Evolutionary conservation across 2,329 filamentous ascomycete species (phyloP), one percentile per base, ranked within the genome.

Genomic region (Clonostachys sp.): DNA sequence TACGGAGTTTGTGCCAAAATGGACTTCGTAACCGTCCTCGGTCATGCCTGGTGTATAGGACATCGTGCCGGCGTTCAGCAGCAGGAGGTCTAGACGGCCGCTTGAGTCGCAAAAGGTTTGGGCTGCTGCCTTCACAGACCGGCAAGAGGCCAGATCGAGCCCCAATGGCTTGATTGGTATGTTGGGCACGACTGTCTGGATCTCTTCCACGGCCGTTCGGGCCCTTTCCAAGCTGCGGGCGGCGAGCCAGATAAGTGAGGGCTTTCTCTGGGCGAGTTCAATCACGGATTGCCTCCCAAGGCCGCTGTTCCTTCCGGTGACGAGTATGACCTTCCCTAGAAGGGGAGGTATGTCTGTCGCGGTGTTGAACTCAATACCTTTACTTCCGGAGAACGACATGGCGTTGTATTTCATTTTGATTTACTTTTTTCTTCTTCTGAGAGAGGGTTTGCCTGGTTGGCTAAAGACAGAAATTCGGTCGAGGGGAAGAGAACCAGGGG

Each of bases 201-300:
- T 49, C 2, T 58, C 52, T 4, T 62, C 44, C 33, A 74, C 65
- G 3, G 76, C 77, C 3, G 56, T 55, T 2, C 76, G 57, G 24
- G 68, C 80, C 48, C 80, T 81, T 5, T 67, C 62, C 0, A 73
- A 13, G 3, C 63, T 71, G 2, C 80, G 72, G 36, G 18, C 34
- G 18, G 34, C 20, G 8, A 48, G 36, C 14, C 45, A 53, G 41
- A 53, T 49, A 20, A 46, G 18, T 8, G 47, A 33, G 10, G 51
- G 51, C 5, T 42, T 36, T 42, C 50, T 44, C 6, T 40, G 45
- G n/a, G 46, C 44, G 13, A 42, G 43, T n/a, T 51, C 44, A 8
- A 48, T 33, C 20, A 44, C 48, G 9, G 47, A 42, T n/a, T 50
- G 43, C 51, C 95, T 71, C 40, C 90, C 90, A 95, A 69, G 13